Evolutionary conservation across 306 rosid genomes (phyloP).

Genomic region (Notholithocarpus densiflorus): DNA sequence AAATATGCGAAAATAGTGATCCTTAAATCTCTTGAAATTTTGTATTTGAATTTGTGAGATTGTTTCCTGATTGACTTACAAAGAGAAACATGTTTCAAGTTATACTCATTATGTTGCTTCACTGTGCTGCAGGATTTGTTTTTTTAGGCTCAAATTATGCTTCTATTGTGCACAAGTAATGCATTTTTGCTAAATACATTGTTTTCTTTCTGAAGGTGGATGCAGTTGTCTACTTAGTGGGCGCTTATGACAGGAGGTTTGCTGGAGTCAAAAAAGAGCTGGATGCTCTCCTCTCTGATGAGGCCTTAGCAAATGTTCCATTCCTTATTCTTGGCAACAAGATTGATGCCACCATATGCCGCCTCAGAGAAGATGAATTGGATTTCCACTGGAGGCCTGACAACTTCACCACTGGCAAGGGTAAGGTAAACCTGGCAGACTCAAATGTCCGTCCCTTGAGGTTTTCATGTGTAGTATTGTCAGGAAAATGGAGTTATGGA

Average conservation of each 20-base stretch:
- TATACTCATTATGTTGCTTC: background rate
- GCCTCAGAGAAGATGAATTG: conserved; percentile 84
- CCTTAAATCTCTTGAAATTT: background rate
- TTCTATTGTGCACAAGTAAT: background rate
- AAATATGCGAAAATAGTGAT: background rate
- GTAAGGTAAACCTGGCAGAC: conserved; percentile 67
- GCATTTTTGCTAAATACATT: background rate
- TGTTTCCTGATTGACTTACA: background rate
- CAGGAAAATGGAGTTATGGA: conserved; percentile 89
- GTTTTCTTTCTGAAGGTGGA: conserved; percentile 12
- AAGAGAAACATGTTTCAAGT: background rate
- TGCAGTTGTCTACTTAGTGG: background rate
- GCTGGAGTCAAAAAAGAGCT: conserved; percentile 14
- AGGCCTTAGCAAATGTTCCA: conserved; percentile 63
- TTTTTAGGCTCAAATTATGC: background rate
- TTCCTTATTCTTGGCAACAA: conserved; percentile 85
- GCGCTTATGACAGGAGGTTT: too few relatives aligned
- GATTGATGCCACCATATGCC: conserved; percentile 77
- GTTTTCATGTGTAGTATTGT: conserved; percentile 95
- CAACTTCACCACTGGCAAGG: conserved; percentile 92
- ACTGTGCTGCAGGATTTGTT: background rate
- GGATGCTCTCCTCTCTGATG: conserved; percentile 54
- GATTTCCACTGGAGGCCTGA: conserved; percentile 67
- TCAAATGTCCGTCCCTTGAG: conserved; percentile 80
- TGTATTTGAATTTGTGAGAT: background rate